Evolutionary conservation across 345 rosid species (phyloP).

Genomic region (Angophora floribunda): DNA sequence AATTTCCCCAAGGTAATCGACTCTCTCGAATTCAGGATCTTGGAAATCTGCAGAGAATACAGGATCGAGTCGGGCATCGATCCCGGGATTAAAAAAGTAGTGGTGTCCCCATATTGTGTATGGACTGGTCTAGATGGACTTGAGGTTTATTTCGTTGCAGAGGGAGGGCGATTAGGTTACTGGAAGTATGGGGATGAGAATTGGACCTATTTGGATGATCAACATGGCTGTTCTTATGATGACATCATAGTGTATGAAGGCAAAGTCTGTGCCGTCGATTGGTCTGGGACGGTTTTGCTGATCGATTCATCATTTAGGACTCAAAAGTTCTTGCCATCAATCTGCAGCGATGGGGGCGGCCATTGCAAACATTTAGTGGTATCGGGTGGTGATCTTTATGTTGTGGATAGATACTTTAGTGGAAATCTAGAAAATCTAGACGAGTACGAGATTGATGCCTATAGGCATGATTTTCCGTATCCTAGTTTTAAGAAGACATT

Average conservation of each 20-base stretch:
- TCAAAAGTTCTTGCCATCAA: background rate
- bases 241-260: background rate
- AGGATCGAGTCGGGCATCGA: background rate
- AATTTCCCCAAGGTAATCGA: slow-evolving; percentile 4
- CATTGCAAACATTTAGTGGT: slow-evolving; percentile 1
- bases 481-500: background rate
- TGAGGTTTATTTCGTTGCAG: background rate
- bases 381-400: background rate
- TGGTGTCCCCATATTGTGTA: background rate
- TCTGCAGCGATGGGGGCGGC: background rate
- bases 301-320: background rate
- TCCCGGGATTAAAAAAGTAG: background rate
- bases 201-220: slow-evolving; percentile 1
- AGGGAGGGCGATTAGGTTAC: background rate
- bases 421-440: no score
- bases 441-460: no score
- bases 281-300: background rate
- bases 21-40: background rate
- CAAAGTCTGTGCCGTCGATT: slow-evolving; percentile 4
- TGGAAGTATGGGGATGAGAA: slow-evolving; percentile 5
- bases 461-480: background rate
- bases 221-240: background rate
- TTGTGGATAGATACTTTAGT: background rate
- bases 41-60: background rate
- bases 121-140: background rate